Base-by-base conservation (phyloP, 1,139 yeast genomes). In the Meyerozyma carpophila region DNA sequence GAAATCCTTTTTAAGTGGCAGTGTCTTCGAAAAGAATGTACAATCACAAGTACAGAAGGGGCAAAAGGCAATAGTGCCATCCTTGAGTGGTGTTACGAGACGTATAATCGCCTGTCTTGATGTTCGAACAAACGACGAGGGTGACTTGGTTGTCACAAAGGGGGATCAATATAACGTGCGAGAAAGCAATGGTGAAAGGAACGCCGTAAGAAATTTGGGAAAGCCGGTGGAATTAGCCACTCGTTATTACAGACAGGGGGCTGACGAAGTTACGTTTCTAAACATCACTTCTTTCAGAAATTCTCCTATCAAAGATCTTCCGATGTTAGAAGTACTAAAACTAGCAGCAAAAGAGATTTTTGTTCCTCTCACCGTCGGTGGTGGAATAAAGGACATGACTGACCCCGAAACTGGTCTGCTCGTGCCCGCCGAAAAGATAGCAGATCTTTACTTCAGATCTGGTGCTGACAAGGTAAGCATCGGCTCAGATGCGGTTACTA, bases 91-190 rank as follows among this genome's bases (percentile, higher is more conserved):
- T 0, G 72, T 93, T 32, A 83, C 96, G 1, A 78, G 94, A 59
- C 82, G 98, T 64, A 79, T 93, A 21, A 90, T 93, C 62, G 98
- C 98, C 0, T 93, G 98, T 63, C 66, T 93, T 41, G 98, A 93
- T 60, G 98, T 93, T n/a, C 81, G 98, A 58, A 75, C 96, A 8
- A 93, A 93, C 59, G 98, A 93, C 58, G 73, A 74, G 36, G 98
- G 98, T 32, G 98, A 93, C 59, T 73, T 93, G 53, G 98, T 93
- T 0, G 98, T 93, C 29, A 93, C 98, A 1, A 93, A 93, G 65
- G 98, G 98, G 46, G 98, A 93, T 58, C 98, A 93, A 62, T 93
- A 93, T 60, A 96, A 93, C 63, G 98, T 93, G 3, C 79, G 98
- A 52, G 97, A 90, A 56, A 76, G 83, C 50, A 40, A 21, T 20